Evolutionary conservation across 371 early-diverging fungal species (phyloP).

Genomic region (Apophysomyces ossiformis): DNA sequence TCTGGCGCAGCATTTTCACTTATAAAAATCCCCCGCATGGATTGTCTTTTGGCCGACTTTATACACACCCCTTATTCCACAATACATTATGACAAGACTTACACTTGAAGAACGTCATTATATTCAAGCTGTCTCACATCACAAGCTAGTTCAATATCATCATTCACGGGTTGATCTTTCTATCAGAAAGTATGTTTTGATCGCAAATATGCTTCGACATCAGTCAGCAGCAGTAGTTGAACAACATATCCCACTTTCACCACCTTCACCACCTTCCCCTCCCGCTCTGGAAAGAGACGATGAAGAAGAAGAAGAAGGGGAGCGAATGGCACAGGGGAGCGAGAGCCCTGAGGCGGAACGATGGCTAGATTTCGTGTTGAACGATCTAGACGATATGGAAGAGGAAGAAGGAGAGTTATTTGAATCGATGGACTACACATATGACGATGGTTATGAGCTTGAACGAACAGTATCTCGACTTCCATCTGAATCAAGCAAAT

Average conservation of each 20-base stretch:
- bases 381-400: slow-evolving; percentile 1
- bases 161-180: slow-evolving; percentile 3
- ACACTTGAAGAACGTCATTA: not conserved
- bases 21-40: slow-evolving; percentile 4
- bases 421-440: slow-evolving; percentile 3
- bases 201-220: slow-evolving; percentile 18
- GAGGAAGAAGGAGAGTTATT: not conserved
- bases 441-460: not conserved
- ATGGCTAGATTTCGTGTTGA: slow-evolving; percentile 5
- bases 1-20: slow-evolving; percentile 2
- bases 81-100: not conserved
- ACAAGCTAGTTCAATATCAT: not conserved
- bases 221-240: slow-evolving; percentile 13
- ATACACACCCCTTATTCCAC: not conserved
- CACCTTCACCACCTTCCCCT: no score
- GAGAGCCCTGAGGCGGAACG: slow-evolving; percentile 3
- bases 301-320: slow-evolving; percentile 35
- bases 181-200: slow-evolving; percentile 16
- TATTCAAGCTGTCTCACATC: not conserved
- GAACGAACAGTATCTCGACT: not conserved
- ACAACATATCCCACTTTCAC: not conserved
- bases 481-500: not conserved
- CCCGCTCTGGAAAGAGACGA: no score
- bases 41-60: not conserved
- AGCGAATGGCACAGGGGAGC: slow-evolving; percentile 13